Conservation (phyloP, 2,329 filamentous ascomycete genomes). For the Aspergillus ibericus region DNA sequence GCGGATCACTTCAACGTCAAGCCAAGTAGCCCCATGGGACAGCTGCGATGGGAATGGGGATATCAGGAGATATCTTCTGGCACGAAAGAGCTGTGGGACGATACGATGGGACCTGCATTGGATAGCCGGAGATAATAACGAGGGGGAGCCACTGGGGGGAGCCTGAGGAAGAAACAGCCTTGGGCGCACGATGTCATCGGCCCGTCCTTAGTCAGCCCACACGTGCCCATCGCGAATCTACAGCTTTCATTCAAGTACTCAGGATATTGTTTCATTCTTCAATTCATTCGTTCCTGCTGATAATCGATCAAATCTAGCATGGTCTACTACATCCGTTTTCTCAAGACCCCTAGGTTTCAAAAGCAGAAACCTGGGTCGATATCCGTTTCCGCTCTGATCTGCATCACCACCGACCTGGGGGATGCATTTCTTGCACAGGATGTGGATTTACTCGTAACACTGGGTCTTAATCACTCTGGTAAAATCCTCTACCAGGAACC, state of each 20-base stretch:
- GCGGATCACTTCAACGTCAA: constrained; percentile 8
- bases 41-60: background rate
- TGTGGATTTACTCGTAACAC: constrained; percentile 31
- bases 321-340: constrained; percentile 66
- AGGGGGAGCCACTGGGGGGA: constrained; percentile 8
- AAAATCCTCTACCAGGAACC: constrained; percentile 24
- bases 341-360: constrained; percentile 59
- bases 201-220: constrained; percentile 26
- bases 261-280: background rate
- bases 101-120: constrained; percentile 17
- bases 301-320: constrained; percentile 33
- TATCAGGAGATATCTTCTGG: background rate
- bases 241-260: background rate
- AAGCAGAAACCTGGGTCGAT: constrained; percentile 45
- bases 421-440: constrained; percentile 59
- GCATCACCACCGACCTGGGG: constrained; percentile 68
- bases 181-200: constrained; percentile 27
- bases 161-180: constrained; percentile 17
- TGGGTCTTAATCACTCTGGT: constrained; percentile 18
- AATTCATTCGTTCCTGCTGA: background rate
- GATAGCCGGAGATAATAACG: constrained; percentile 3
- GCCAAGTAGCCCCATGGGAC: constrained; percentile 16
- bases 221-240: constrained; percentile 19
- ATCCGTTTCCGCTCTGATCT: constrained; percentile 55
- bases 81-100: background rate